These are phyloP conservation scores for Cyberlindnera veronae DNA, from an alignment of 805 yeast genomes.

Conservation along the genomic window DNA sequence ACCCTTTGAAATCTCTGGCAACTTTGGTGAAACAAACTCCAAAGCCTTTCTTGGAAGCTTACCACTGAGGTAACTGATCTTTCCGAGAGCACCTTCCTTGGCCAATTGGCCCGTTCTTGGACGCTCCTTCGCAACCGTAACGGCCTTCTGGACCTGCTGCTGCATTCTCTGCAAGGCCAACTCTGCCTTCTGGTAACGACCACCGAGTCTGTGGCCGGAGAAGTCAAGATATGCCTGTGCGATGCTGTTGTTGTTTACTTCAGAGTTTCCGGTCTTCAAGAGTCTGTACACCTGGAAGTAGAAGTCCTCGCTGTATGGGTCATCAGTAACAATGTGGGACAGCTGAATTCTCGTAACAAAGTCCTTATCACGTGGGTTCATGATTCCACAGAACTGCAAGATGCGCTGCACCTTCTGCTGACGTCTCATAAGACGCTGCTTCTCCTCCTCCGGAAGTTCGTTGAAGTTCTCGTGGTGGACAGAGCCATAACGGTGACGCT, in stretches of 20 bases:
- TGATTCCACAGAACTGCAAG: constrained; percentile 81
- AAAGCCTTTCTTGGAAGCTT: constrained; percentile 87
- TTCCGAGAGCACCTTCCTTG: constrained; percentile 86
- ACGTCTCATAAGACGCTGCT: constrained; percentile 60
- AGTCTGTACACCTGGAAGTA: constrained; percentile 90
- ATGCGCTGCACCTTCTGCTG: constrained; percentile 74
- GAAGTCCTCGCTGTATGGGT: constrained; percentile 95
- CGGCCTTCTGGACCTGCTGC: constrained; percentile 95
- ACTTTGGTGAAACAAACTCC: constrained; percentile 54
- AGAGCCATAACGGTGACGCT: constrained; percentile 27
- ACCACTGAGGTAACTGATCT: constrained; percentile 71
- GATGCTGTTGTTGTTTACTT: constrained; percentile 66
- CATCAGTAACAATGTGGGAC: constrained; percentile 94
- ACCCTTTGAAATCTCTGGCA: constrained; percentile 27
- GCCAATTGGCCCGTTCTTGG: constrained; percentile 59
- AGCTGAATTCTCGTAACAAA: constrained; percentile 91
- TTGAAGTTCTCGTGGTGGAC: constrained; percentile 31
- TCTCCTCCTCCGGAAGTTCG: constrained; percentile 67
- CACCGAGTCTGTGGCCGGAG: constrained; percentile 87
- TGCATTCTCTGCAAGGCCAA: constrained; percentile 96
- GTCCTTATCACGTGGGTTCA: constrained; percentile 97
- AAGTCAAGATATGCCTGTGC: constrained; percentile 90
- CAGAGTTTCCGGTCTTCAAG: constrained; percentile 48
- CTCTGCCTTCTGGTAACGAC: constrained; percentile 79
- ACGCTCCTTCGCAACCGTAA: constrained; percentile 88